Base-by-base conservation (phyloP, 495 filamentous ascomycete genomes). In the Penicillium crystallinum region DNA sequence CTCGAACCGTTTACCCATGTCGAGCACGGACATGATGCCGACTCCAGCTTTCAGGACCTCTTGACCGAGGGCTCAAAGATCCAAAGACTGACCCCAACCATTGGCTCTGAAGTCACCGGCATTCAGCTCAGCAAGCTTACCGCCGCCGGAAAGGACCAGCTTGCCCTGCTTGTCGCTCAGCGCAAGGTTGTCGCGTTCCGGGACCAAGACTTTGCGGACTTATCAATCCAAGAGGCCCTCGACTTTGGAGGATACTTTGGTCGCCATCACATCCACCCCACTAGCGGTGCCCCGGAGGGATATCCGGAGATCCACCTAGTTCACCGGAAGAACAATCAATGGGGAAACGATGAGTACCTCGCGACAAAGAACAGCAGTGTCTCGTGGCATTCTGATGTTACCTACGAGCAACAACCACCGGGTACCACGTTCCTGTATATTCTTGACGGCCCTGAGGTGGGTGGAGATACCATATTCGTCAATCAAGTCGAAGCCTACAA, bases 371-470 rank as follows among this genome's bases (percentile, higher is more conserved):
- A 81, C 1, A 85, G 77, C 57, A 83, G 79, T n/a, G 82, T 87
- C 0, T 78, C 83, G 1, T 92, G 88, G 89, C 88, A 92, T 67
- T 85, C 82, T 1, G 90, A 95, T 67, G 86, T 91, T 0, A 85
- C 82, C 4, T 92, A 90, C 63, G 89, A 95, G 73, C 58, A 76
- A 49, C 89, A 93, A 67, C 88, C 90, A n/a, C 88, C 90, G 0
- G 88, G 89, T 46, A 91, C 87, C 0, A 90, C 88, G 0, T 89
- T 93, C 68, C 67, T 95, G 30, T 90, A 89, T 64, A 74, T 87
- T 44, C 81, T 93, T 22, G 88, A 93, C 63, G 81, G 74, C 34
- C 88, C 90, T n/a, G 74, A 78, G 49, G 79, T 81, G 1, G 88
- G 89, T 17, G 89, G 89, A 34, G 89, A 95, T 58, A 95, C 90